Evolutionary conservation across 2,329 filamentous ascomycete species (phyloP).

Genomic region (Nemania sp.): DNA sequence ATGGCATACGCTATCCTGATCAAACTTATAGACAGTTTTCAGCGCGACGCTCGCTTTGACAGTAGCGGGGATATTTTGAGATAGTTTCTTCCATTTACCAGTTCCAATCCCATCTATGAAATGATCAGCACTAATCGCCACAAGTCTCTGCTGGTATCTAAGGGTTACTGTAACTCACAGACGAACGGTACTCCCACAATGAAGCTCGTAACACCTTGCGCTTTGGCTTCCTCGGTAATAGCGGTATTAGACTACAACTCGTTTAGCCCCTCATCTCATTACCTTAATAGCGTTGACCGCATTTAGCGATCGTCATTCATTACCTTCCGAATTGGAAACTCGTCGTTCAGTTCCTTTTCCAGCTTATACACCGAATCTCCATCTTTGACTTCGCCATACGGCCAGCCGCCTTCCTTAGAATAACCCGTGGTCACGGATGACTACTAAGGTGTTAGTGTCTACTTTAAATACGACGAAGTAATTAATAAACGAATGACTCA

Average conservation of each 20-base stretch:
- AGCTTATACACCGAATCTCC: slow-evolving; percentile 48
- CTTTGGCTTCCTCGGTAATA: slow-evolving; percentile 49
- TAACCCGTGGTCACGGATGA: slow-evolving; percentile 49
- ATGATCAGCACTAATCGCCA: slow-evolving; percentile 6
- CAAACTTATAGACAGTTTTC: slow-evolving; percentile 51
- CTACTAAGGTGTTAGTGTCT: slow-evolving; percentile 34
- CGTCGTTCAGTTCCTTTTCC: slow-evolving; percentile 47
- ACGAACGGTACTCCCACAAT: slow-evolving; percentile 48
- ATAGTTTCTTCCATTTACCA: slow-evolving; percentile 52
- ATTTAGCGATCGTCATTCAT: not conserved
- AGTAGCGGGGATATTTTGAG: slow-evolving; percentile 50
- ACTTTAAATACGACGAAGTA: not conserved
- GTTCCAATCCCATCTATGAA: slow-evolving; percentile 51
- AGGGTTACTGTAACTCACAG: slow-evolving; percentile 44
- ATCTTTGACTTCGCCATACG: slow-evolving; percentile 50
- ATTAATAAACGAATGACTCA: slow-evolving; percentile 39
- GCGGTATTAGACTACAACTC: slow-evolving; percentile 46
- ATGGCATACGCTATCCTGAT: slow-evolving; percentile 49
- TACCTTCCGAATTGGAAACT: slow-evolving; percentile 49
- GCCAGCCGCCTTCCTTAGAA: slow-evolving; percentile 50
- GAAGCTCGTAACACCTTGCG: slow-evolving; percentile 47
- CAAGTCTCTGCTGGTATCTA: too few relatives aligned
- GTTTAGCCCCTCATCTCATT: not conserved
- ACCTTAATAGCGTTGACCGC: not conserved
- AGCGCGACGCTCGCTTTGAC: slow-evolving; percentile 48